Evolutionary conservation across 2,329 filamentous ascomycete genomes (phyloP).

Genomic region (Albophoma yamanashiensis): DNA sequence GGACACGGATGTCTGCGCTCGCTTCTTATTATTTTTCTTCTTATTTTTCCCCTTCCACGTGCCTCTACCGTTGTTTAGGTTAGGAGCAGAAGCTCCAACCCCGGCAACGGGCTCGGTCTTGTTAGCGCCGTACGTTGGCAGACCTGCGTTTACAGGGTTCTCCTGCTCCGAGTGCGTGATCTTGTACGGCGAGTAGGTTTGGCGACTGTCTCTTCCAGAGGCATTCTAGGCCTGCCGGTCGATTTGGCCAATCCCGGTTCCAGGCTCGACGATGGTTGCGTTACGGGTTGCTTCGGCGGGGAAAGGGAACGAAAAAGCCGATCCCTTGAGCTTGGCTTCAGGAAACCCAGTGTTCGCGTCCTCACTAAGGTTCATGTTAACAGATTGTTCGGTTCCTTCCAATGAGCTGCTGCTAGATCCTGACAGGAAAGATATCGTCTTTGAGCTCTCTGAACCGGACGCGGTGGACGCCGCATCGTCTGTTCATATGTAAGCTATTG

Average conservation of each 20-base stretch:
- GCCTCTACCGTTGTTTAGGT: background rate
- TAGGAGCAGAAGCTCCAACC: background rate
- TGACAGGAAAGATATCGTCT: background rate
- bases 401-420: background rate
- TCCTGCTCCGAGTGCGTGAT: background rate
- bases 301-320: background rate
- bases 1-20: slow-evolving; percentile 2
- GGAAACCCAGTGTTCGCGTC: background rate
- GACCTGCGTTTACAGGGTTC: background rate
- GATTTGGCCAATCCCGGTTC: background rate
- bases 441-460: background rate
- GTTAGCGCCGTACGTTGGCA: background rate
- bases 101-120: background rate
- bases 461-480: background rate
- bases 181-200: background rate
- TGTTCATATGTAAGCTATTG: background rate
- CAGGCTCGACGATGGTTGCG: background rate
- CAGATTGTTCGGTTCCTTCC: background rate
- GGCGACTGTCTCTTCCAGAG: background rate
- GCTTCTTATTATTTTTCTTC: slow-evolving; percentile 15
- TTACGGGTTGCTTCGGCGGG: background rate
- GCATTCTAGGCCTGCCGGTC: background rate
- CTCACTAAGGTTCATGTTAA: background rate
- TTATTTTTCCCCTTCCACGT: slow-evolving; percentile 9
- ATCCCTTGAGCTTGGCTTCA: background rate